phyloP scores from a whole-genome alignment of 768 basidiomycete species.

The Kwoniella botswanensis region DNA sequence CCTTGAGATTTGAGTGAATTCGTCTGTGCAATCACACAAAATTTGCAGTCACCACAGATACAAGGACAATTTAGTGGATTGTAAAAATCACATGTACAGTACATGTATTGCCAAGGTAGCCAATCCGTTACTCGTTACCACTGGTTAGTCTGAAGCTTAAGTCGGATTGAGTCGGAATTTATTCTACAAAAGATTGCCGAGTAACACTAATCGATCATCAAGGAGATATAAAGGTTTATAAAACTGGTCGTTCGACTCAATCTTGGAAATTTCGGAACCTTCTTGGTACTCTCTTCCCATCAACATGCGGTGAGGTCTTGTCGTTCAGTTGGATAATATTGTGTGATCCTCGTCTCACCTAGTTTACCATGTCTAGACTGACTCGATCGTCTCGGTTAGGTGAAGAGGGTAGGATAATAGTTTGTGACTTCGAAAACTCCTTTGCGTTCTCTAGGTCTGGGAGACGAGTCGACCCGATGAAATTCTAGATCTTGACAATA shows the following conservation, averaged over 20 bases:
- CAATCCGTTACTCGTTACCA: background rate
- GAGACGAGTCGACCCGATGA: background rate
- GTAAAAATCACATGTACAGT: background rate
- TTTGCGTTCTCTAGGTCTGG: background rate
- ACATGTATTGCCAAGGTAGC: background rate
- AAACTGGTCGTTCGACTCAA: background rate
- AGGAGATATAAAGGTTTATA: background rate
- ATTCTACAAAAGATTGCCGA: background rate
- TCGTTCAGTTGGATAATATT: background rate
- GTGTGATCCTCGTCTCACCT: background rate
- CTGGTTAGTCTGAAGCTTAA: background rate
- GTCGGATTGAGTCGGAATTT: background rate
- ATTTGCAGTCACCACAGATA: background rate
- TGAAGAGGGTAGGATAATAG: constrained; percentile 1
- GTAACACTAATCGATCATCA: background rate
- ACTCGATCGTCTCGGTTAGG: background rate
- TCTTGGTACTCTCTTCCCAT: constrained; percentile 6
- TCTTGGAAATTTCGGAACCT: background rate
- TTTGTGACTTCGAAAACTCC: background rate
- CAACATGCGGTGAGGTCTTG: background rate
- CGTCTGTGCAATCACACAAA: constrained; percentile 8
- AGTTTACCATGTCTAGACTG: background rate
- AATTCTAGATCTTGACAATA: background rate
- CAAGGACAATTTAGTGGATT: background rate
- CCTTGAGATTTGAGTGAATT: background rate